These are phyloP conservation scores for Rhinocladiella mackenziei DNA, from an alignment of 2,329 filamentous ascomycete species.

Conservation along the genomic window DNA sequence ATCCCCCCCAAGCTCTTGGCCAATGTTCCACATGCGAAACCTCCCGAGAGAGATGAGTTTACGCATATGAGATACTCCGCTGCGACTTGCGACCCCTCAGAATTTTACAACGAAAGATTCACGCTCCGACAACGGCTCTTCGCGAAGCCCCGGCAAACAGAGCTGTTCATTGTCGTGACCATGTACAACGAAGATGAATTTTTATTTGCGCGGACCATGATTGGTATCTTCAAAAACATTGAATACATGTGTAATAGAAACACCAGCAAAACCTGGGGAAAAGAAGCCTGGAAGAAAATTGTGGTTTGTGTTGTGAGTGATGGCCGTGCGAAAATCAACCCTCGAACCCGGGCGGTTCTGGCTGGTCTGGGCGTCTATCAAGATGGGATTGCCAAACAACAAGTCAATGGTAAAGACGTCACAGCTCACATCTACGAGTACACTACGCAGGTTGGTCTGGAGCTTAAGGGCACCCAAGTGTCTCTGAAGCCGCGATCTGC, in stretches of 20 bases:
- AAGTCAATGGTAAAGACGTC: constrained; percentile 93
- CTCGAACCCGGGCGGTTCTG: constrained; percentile 79
- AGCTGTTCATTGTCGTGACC: constrained; percentile 92
- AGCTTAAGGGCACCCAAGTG: constrained; percentile 86
- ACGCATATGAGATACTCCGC: constrained; percentile 84
- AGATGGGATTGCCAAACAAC: constrained; percentile 96
- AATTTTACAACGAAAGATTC: constrained; percentile 86
- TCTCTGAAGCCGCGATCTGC: constrained; percentile 73
- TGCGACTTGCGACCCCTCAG: constrained; percentile 84
- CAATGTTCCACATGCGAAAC: constrained; percentile 76
- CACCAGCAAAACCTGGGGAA: constrained; percentile 95
- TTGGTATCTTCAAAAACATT: constrained; percentile 96
- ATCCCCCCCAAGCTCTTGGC: constrained; percentile 84
- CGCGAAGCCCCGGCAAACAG: constrained; percentile 85
- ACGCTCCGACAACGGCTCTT: constrained; percentile 88
- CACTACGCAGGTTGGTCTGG: constrained; percentile 61
- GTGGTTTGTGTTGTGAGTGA: constrained; percentile 97
- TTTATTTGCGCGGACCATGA: constrained; percentile 91
- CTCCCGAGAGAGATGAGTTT: constrained; percentile 75
- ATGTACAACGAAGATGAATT: constrained; percentile 99
- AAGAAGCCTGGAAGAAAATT: constrained; percentile 99
- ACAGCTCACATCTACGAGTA: constrained; percentile 94
- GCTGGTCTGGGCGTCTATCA: constrained; percentile 96
- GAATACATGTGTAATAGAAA: constrained; percentile 95
- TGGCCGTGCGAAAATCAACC: constrained; percentile 94